phyloP scores from a whole-genome alignment of 2,329 filamentous ascomycete species.

The Exserohilum turcica region DNA sequence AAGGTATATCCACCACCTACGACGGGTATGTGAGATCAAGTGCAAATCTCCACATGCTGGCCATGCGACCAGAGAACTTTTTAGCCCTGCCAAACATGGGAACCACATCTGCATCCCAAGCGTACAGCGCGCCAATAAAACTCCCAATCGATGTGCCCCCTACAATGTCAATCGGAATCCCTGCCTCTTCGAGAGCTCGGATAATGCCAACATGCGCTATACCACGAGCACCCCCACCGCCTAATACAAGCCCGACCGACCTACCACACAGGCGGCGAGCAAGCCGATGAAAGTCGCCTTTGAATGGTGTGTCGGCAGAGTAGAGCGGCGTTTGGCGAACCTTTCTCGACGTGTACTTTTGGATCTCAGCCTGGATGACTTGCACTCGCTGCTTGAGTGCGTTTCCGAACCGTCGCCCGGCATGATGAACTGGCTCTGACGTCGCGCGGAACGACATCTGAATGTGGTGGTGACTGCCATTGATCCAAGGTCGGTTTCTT shows the following conservation, averaged over 20 bases:
- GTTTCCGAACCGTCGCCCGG: conserved; percentile 77
- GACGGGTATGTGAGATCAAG: conserved; percentile 95
- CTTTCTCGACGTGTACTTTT: conserved; percentile 94
- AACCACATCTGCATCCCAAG: conserved; percentile 93
- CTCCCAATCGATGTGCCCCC: conserved; percentile 96
- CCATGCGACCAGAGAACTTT: conserved; percentile 98
- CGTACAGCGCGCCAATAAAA: conserved; percentile 94
- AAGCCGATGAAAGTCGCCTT: conserved; percentile 94
- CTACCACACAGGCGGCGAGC: conserved; percentile 90
- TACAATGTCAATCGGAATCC: conserved; percentile 92
- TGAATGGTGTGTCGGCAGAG: conserved; percentile 88
- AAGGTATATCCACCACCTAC: conserved; percentile 33
- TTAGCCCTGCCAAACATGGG: conserved; percentile 96
- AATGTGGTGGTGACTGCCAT: conserved; percentile 95
- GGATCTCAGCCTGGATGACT: conserved; percentile 92
- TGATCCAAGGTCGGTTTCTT: conserved; percentile 91
- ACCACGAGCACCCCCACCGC: conserved; percentile 89
- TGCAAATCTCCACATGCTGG: conserved; percentile 97
- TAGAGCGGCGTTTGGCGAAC: conserved; percentile 89
- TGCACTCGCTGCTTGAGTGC: conserved; percentile 92
- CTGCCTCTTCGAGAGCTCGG: conserved; percentile 90
- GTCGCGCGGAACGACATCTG: conserved; percentile 89
- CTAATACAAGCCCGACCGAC: conserved; percentile 90
- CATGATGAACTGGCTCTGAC: conserved; percentile 75
- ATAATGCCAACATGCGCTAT: conserved; percentile 95